A percentile compares a stretch with the other conserved stretches of the same genome.
Evolutionary conservation across 2,329 filamentous ascomycete genomes (phyloP).

Genomic region (Cadophora luteo-olivacea): DNA sequence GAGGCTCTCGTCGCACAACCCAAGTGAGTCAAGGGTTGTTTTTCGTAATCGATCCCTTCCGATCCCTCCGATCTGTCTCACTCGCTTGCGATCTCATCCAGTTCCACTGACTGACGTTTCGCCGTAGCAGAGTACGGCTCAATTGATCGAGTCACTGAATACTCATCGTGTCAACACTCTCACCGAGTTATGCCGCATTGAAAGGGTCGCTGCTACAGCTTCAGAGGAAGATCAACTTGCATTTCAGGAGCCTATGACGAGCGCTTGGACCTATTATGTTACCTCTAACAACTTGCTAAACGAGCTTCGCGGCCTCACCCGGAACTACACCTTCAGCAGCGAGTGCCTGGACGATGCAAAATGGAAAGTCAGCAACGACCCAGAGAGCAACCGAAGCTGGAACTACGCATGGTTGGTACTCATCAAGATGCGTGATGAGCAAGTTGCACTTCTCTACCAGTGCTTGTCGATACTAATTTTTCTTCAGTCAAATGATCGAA

Average conservation of each 20-base stretch:
- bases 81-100: not conserved
- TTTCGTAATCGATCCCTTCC: slow-evolving; percentile 37
- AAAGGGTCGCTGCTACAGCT: slow-evolving; percentile 66
- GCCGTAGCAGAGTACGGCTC: slow-evolving; percentile 43
- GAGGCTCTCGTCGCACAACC: slow-evolving; percentile 35
- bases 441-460: slow-evolving; percentile 43
- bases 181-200: slow-evolving; percentile 74
- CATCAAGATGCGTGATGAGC: slow-evolving; percentile 70
- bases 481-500: slow-evolving; percentile 58
- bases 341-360: slow-evolving; percentile 71
- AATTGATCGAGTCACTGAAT: slow-evolving; percentile 67
- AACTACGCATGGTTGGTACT: slow-evolving; percentile 78
- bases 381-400: slow-evolving; percentile 73
- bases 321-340: slow-evolving; percentile 70
- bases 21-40: slow-evolving; percentile 44
- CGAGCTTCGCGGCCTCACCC: slow-evolving; percentile 72
- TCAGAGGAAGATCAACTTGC: slow-evolving; percentile 64
- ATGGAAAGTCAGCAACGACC: slow-evolving; percentile 66
- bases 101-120: slow-evolving; percentile 23
- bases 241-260: slow-evolving; percentile 69
- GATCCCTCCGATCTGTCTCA: slow-evolving; percentile 10
- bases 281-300: slow-evolving; percentile 71
- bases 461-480: slow-evolving; percentile 18
- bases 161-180: slow-evolving; percentile 77
- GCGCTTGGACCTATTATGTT: slow-evolving; percentile 76